phyloP scores from a whole-genome alignment of 106 monocot genomes.

The Xerophyta viscosa region DNA sequence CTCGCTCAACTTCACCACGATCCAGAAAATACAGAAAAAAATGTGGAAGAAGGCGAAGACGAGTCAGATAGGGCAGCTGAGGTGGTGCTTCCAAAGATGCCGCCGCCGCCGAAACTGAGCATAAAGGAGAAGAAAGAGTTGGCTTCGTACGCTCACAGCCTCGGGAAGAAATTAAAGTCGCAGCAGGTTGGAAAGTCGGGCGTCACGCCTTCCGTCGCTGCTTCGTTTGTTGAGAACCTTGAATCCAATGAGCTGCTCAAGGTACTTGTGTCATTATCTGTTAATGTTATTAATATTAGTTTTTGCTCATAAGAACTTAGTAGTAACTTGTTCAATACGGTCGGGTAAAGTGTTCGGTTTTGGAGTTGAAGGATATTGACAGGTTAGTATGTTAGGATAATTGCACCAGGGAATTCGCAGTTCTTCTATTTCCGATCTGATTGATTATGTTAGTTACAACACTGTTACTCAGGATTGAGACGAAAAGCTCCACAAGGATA shows the following conservation, averaged over 20 bases:
- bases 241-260: conserved; percentile 96
- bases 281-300: neutral
- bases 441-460: too few relatives aligned
- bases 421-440: too few relatives aligned
- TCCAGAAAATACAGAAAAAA: neutral
- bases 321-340: neutral
- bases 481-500: too few relatives aligned
- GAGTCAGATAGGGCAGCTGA: neutral
- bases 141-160: conserved; percentile 80
- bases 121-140: conserved; percentile 95
- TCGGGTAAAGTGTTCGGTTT: too few relatives aligned
- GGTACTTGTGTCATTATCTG: conserved; percentile 17
- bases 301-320: neutral
- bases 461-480: too few relatives aligned
- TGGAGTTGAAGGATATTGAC: too few relatives aligned
- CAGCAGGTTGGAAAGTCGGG: conserved; percentile 97
- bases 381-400: too few relatives aligned
- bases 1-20: neutral
- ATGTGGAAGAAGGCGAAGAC: conserved; percentile 9
- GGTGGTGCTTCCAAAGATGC: conserved; percentile 10
- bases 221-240: conserved; percentile 72
- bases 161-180: conserved; percentile 86
- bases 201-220: conserved; percentile 61
- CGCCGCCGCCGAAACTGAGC: conserved; percentile 43
- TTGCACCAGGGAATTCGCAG: too few relatives aligned